A percentile compares a stretch with the other conserved stretches of the same genome.
Evolutionary conservation across 345 rosid genomes (phyloP).

Genomic region (Bruguiera gymnorhiza): DNA sequence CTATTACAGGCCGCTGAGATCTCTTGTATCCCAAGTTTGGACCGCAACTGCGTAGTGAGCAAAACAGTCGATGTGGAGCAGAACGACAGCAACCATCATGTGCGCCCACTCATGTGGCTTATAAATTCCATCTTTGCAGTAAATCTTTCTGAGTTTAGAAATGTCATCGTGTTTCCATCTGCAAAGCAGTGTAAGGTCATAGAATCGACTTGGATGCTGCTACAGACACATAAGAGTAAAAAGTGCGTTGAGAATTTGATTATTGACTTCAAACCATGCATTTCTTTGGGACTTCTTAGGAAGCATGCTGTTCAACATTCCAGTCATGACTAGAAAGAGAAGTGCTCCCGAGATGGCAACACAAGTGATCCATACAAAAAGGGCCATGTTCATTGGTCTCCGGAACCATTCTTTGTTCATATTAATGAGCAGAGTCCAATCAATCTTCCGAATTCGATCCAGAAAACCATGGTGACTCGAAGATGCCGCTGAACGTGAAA

Average conservation of each 20-base stretch:
- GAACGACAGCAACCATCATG: constrained; percentile 65
- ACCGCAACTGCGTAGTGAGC: constrained; percentile 96
- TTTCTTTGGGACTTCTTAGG: constrained; percentile 67
- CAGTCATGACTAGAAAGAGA: constrained; percentile 92
- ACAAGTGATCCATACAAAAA: constrained; percentile 61
- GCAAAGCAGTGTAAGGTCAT: constrained; percentile 74
- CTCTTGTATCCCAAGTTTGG: constrained; percentile 75
- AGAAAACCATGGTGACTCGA: constrained; percentile 47
- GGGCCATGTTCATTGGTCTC: constrained; percentile 82
- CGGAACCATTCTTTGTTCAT: constrained; percentile 70
- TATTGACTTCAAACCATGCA: constrained; percentile 93
- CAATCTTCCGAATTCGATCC: constrained; percentile 63
- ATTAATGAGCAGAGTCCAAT: constrained; percentile 53
- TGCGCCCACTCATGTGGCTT: constrained; percentile 96
- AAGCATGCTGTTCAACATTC: constrained; percentile 71
- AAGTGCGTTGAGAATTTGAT: constrained; percentile 83
- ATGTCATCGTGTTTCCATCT: constrained; percentile 76
- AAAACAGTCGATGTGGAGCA: constrained; percentile 86
- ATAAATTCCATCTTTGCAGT: constrained; percentile 84
- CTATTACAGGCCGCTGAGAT: constrained; percentile 78
- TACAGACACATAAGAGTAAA: constrained; percentile 94
- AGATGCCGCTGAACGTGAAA: constrained; percentile 59
- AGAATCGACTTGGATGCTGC: constrained; percentile 82
- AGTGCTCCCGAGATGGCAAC: constrained; percentile 95
- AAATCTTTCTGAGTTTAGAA: constrained; percentile 59